Base-by-base conservation (phyloP, 1,139 yeast species). In the Pichia sp. region DNA sequence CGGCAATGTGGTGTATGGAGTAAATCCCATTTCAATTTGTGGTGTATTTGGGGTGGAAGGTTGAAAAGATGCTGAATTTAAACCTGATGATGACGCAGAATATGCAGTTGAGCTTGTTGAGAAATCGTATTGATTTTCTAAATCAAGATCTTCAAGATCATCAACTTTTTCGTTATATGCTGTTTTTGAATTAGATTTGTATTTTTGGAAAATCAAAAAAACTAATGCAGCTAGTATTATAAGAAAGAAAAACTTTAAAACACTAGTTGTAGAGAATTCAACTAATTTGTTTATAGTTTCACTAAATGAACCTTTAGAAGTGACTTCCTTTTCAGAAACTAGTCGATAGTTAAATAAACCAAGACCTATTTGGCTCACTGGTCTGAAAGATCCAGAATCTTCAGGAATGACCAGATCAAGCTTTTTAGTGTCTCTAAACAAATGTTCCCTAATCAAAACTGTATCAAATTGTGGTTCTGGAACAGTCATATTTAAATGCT, bases 371-470 rank as follows among this genome's bases (percentile, higher is more conserved):
- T 55, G 54, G 26, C 50, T 46, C 5, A 51, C 34, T 3, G 62
- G 56, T 34, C 33, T 46, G 37, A 58, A 58, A 13, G 48, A 51
- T 13, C 50, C 45, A 2, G 50, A 47, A 5, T 48, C 50, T 21
- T 54, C 49, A 2, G 57, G 55, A 18, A 57, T 35, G 7, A 57
- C 58, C 16, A 55, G 29, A 33, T 48, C 47, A 16, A 36, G 39
- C 25, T 51, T 43, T 29, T 48, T 39, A 5, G 52, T 28, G 35
- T 54, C 59, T 31, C 52, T 53, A 41, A 43, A 58, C 7, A 51
- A 34, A 37, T 58, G 62, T 43, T 58, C 62, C 37, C 60, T 50
- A 19, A 58, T 34, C 8, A 58, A 49, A 5, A 57, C 54, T 0
- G 55, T 31, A 31, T 58, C 62, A 41, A 49, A 46, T 16, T 51